These are phyloP conservation scores for Suillus brevipes DNA, from an alignment of 768 basidiomycete genomes.

Conservation along the genomic window DNA sequence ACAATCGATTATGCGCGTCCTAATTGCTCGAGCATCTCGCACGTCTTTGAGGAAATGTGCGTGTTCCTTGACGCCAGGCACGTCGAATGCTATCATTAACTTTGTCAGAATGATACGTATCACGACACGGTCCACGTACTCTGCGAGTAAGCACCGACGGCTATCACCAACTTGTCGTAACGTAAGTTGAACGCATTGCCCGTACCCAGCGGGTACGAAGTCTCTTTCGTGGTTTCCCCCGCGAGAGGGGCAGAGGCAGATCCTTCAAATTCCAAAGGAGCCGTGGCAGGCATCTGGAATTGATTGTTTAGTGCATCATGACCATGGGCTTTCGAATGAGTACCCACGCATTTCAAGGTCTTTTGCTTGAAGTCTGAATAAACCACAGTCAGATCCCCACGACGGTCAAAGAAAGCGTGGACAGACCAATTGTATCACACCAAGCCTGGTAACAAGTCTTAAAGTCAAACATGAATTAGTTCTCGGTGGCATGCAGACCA, in stretches of 20 bases:
- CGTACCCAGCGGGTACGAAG: conserved; percentile 18
- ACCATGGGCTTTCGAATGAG: neutral
- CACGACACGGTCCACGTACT: conserved; percentile 44
- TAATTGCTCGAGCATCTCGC: conserved; percentile 70
- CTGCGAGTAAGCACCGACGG: conserved; percentile 84
- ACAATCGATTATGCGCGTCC: conserved; percentile 76
- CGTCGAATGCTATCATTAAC: conserved; percentile 52
- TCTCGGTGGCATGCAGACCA: neutral
- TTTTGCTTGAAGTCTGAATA: conserved; percentile 59
- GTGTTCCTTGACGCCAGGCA: conserved; percentile 78
- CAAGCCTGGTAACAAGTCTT: conserved; percentile 72
- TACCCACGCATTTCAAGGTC: conserved; percentile 58
- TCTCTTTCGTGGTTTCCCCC: conserved; percentile 19
- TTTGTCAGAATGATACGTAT: conserved; percentile 9
- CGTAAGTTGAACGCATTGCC: conserved; percentile 52
- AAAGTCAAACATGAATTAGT: neutral
- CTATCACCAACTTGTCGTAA: conserved; percentile 83
- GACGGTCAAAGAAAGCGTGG: neutral
- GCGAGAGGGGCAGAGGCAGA: conserved; percentile 12
- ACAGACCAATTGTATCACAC: conserved; percentile 68
- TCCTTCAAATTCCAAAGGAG: conserved; percentile 37
- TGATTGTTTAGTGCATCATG: neutral
- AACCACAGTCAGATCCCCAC: conserved; percentile 4
- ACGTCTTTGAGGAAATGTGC: conserved; percentile 84
- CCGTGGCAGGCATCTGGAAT: conserved; percentile 64